A percentile compares a stretch with the other conserved stretches of the same genome.
These are phyloP conservation scores for Plasmodium yoelii DNA, from an alignment of 169 alveolate genomes.

Conservation along the genomic window DNA sequence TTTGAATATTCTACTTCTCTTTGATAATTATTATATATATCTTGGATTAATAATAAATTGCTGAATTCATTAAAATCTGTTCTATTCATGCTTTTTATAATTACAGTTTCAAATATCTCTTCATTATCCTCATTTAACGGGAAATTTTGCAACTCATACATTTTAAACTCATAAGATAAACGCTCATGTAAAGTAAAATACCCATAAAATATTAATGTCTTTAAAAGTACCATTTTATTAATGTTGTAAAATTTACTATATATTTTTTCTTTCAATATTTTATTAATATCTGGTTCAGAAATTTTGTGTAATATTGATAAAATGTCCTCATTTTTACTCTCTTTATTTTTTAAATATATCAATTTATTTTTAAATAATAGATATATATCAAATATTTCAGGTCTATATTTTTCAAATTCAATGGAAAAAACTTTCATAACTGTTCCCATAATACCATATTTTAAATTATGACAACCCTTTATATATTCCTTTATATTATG, in stretches of 20 bases:
- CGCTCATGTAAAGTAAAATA: constrained; percentile 42
- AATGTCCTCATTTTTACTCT: constrained; percentile 11
- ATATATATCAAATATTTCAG: constrained; percentile 45
- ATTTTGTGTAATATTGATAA: constrained; percentile 18
- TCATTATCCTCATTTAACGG: constrained; percentile 31
- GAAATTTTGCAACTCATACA: constrained; percentile 39
- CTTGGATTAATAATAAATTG: constrained; percentile 36
- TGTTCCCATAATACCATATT: constrained; percentile 49
- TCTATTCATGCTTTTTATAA: constrained; percentile 31
- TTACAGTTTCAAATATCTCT: constrained; percentile 58
- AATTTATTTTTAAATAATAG: constrained; percentile 23
- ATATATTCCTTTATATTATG: constrained; percentile 3
- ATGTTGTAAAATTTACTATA: constrained; percentile 16
- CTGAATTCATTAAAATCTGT: constrained; percentile 32
- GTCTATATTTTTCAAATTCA: constrained; percentile 50
- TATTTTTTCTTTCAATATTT: constrained; percentile 21
- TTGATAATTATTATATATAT: constrained; percentile 51
- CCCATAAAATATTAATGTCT: constrained; percentile 47
- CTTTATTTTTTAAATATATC: constrained; percentile 19
- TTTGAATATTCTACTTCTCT: constrained; percentile 2
- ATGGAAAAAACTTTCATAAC: constrained; percentile 39
- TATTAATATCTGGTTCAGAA: constrained; percentile 22
- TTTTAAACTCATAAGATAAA: constrained; percentile 65
- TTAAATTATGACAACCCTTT: constrained; percentile 10
- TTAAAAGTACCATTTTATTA: constrained; percentile 32